phyloP scores from a whole-genome alignment of 495 filamentous ascomycete species.

The Neurospora sp. region DNA sequence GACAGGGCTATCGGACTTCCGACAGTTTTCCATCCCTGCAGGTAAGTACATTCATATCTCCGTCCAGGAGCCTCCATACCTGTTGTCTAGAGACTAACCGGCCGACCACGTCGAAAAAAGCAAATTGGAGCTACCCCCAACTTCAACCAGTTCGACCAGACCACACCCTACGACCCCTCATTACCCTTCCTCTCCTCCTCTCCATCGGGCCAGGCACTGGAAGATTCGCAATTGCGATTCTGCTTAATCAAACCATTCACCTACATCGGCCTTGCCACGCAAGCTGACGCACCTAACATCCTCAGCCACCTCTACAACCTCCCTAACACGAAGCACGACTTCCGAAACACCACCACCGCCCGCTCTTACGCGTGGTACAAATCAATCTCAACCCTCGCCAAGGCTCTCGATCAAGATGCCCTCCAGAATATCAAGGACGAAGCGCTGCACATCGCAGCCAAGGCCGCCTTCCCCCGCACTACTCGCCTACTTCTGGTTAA shows the following conservation, averaged over 20 bases:
- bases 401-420: too few relatives aligned
- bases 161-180: too few relatives aligned
- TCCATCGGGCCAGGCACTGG: too few relatives aligned
- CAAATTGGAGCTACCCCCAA: background rate
- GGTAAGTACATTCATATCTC: background rate
- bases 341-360: background rate
- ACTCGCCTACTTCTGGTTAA: too few relatives aligned
- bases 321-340: background rate
- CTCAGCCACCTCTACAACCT: background rate
- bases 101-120: background rate
- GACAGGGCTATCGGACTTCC: background rate
- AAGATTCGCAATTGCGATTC: background rate
- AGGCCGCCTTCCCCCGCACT: too few relatives aligned
- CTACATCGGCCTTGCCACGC: background rate
- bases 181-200: too few relatives aligned
- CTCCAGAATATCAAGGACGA: too few relatives aligned
- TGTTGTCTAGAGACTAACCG: background rate
- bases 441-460: too few relatives aligned
- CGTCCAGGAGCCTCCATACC: background rate
- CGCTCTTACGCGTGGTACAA: background rate
- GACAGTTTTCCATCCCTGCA: background rate
- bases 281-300: background rate
- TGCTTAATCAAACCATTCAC: background rate
- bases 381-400: too few relatives aligned
- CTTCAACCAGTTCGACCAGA: too few relatives aligned